phyloP scores from a whole-genome alignment of 2,329 filamentous ascomycete genomes.

The Diaporthe vexans region DNA sequence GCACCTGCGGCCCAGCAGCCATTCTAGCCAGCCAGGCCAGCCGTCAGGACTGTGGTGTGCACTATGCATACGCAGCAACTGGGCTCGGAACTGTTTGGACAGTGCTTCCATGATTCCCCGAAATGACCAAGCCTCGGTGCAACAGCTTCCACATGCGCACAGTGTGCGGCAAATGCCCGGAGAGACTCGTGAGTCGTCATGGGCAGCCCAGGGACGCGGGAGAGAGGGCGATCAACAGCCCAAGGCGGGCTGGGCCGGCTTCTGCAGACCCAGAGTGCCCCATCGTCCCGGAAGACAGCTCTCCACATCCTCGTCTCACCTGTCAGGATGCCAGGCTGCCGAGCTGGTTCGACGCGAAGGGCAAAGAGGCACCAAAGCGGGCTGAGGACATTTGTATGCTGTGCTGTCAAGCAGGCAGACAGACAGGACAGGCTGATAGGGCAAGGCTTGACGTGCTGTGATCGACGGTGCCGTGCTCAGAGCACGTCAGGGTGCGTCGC shows the following conservation, averaged over 20 bases:
- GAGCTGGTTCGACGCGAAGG: neutral
- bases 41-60: slow-evolving; percentile 10
- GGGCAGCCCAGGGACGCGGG: neutral
- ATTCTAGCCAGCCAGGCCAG: neutral
- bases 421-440: slow-evolving; percentile 11
- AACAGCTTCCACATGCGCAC: slow-evolving; percentile 4
- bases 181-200: neutral
- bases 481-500: slow-evolving; percentile 29
- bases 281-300: slow-evolving; percentile 20
- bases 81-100: neutral
- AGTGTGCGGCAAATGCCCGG: neutral
- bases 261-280: slow-evolving; percentile 12
- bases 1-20: slow-evolving; percentile 12
- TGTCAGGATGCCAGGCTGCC: neutral
- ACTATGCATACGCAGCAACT: neutral
- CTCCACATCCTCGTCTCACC: slow-evolving; percentile 20
- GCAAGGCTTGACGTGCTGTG: slow-evolving; percentile 20
- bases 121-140: slow-evolving; percentile 27
- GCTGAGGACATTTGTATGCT: neutral
- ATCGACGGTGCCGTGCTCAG: slow-evolving; percentile 32
- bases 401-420: slow-evolving; percentile 4
- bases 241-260: slow-evolving; percentile 27
- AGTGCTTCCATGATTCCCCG: slow-evolving; percentile 27
- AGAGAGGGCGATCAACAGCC: slow-evolving; percentile 10
- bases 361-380: neutral